Evolutionary conservation across 2,329 filamentous ascomycete species (phyloP).

Genomic region (Fusarium irregulare): DNA sequence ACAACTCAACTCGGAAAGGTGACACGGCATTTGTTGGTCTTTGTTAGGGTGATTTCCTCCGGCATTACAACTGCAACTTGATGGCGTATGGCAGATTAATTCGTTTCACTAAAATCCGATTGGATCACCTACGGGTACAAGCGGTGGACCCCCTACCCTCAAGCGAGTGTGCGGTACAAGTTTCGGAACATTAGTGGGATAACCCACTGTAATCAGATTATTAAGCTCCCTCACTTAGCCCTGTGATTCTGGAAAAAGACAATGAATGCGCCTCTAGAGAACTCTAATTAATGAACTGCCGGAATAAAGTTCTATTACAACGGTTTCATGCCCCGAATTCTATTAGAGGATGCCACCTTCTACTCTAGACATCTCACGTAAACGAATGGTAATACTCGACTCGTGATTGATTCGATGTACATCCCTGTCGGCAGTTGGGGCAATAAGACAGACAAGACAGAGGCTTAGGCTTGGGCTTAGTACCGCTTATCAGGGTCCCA

Average conservation of each 20-base stretch:
- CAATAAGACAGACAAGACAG: background rate
- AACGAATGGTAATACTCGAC: constrained; percentile 15
- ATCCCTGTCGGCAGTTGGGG: constrained; percentile 40
- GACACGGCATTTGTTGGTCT: constrained; percentile 9
- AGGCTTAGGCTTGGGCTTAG: background rate
- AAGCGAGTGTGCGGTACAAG: background rate
- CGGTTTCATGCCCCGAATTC: constrained; percentile 11
- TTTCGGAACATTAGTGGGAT: constrained; percentile 31
- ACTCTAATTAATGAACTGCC: background rate
- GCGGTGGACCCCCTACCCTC: background rate
- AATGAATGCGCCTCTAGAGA: background rate
- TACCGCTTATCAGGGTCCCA: constrained; percentile 27
- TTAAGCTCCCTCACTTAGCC: background rate
- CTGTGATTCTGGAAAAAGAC: background rate
- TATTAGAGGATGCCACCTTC: constrained; percentile 29
- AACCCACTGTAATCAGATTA: constrained; percentile 1
- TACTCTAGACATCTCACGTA: constrained; percentile 20
- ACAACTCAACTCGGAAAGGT: background rate
- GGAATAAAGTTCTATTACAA: background rate
- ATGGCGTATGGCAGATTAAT: constrained; percentile 5
- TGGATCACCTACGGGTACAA: background rate
- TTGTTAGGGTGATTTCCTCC: constrained; percentile 3
- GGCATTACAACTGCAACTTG: constrained; percentile 16
- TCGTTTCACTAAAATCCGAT: constrained; percentile 30
- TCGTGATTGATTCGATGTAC: background rate